Evolutionary conservation across 2,329 filamentous ascomycete genomes (phyloP), one percentile per base, ranked within the genome.

Genomic region (Microdochium paspali): DNA sequence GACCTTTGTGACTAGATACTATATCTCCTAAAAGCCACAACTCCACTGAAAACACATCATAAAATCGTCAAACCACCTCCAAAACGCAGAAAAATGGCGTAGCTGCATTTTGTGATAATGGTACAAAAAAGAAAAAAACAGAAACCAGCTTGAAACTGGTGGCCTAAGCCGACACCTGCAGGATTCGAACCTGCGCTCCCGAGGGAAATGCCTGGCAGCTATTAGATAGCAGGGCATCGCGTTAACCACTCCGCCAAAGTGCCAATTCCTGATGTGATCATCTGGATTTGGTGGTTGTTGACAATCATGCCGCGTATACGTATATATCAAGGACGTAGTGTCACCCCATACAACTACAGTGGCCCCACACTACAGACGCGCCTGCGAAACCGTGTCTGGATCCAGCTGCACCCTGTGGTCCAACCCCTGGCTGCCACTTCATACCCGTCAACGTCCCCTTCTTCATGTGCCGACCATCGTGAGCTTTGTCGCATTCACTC

Each of bases 181-280:
- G 24, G 42, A 44, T 44, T 44, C 42, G 42, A 44, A 44, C 42
- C 24, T 26, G 24, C 42, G 42, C 42, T 26, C 24, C 42, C 42
- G 42, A 44, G 24, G 42, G 24, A 26, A 44, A 44, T 44, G 42
- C 23, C 42, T 44, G 20, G n/a, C 42, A 10, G 24, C 42, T 43
- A 44, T 25, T 18, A 13, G 18, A 44, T 44, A 44, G 42, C 42
- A 44, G 42, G 42, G 23, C 42, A 44, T 44, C 42, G 24, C 42
- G 23, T 44, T 44, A 44, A 44, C 42, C 42, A 44, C 42, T 44
- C 42, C 23, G 42, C 24, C 42, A 44, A 24, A 44, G 42, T 26
- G 42, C 42, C 42, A 40, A 21, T 40, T 40, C 18, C 35, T 40
- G 35, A 20, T 40, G 35, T 40, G 35, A 20, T 20, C 35, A 40